Conservation (phyloP, 495 filamentous ascomycete genomes). For the Podospora anserina region DNA sequence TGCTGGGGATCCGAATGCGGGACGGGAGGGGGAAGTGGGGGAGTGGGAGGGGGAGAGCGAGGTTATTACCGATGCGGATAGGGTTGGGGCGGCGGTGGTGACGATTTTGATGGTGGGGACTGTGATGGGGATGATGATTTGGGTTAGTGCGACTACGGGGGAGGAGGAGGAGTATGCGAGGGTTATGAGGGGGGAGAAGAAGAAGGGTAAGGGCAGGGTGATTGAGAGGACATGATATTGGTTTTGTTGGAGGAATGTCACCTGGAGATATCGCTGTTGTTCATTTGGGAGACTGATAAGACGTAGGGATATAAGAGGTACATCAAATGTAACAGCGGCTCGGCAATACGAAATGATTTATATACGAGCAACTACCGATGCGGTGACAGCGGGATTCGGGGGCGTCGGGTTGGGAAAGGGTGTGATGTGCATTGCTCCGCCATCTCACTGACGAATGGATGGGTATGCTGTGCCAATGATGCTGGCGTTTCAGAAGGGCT, state of each 20-base stretch:
- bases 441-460: neutral
- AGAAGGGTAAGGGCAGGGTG: neutral
- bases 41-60: neutral
- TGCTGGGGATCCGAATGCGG: constrained; percentile 18
- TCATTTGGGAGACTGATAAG: neutral
- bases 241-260: neutral
- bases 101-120: constrained; percentile 42
- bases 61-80: constrained; percentile 46
- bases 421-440: neutral
- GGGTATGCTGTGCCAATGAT: neutral
- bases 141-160: neutral
- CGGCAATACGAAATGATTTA: neutral
- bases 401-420: neutral
- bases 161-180: neutral
- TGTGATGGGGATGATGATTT: constrained; percentile 23
- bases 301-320: neutral
- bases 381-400: neutral
- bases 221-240: neutral
- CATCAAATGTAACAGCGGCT: neutral
- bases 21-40: constrained; percentile 18
- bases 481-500: neutral
- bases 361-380: neutral
- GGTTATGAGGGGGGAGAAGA: neutral
- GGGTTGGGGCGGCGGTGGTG: constrained; percentile 55
- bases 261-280: neutral